phyloP scores from a whole-genome alignment of 2,329 filamentous ascomycete genomes.

The Colletotrichum abscissum region DNA sequence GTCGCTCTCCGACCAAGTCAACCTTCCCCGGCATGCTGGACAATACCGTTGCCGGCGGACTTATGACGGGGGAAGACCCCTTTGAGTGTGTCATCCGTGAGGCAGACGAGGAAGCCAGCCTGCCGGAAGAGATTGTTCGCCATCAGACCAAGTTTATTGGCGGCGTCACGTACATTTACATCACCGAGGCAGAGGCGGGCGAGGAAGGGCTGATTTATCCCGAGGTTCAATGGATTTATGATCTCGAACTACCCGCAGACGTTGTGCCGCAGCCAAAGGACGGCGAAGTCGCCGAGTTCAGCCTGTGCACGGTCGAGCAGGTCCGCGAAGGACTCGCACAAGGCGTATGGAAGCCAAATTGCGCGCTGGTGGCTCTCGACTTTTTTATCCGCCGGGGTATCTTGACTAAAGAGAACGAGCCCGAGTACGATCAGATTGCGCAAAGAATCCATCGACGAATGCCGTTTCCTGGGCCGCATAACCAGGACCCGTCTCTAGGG shows the following conservation, averaged over 20 bases:
- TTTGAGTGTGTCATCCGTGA: constrained; percentile 88
- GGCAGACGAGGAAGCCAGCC: constrained; percentile 86
- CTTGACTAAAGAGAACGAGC: constrained; percentile 82
- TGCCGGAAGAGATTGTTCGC: constrained; percentile 78
- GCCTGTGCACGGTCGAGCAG: constrained; percentile 81
- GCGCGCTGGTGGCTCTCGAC: constrained; percentile 84
- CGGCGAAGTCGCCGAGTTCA: constrained; percentile 88
- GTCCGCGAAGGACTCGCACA: constrained; percentile 75
- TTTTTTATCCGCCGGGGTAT: constrained; percentile 91
- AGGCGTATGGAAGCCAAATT: constrained; percentile 94
- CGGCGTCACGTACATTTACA: constrained; percentile 85
- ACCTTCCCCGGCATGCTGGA: constrained; percentile 95
- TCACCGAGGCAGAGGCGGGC: constrained; percentile 82
- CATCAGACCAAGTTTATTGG: constrained; percentile 69
- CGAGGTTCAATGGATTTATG: constrained; percentile 92
- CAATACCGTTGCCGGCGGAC: constrained; percentile 88
- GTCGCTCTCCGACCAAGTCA: constrained; percentile 79
- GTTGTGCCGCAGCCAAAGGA: constrained; percentile 82
- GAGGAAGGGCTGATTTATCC: constrained; percentile 88
- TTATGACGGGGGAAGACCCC: constrained; percentile 83
- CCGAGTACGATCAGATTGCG: constrained; percentile 80
- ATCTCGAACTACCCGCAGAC: constrained; percentile 79
- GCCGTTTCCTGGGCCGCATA: constrained; percentile 80
- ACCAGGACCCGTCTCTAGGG: constrained; percentile 36
- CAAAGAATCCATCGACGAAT: constrained; percentile 80